Conservation (phyloP, 2,329 filamentous ascomycete genomes). For the Phialemonium atrogriseum region DNA sequence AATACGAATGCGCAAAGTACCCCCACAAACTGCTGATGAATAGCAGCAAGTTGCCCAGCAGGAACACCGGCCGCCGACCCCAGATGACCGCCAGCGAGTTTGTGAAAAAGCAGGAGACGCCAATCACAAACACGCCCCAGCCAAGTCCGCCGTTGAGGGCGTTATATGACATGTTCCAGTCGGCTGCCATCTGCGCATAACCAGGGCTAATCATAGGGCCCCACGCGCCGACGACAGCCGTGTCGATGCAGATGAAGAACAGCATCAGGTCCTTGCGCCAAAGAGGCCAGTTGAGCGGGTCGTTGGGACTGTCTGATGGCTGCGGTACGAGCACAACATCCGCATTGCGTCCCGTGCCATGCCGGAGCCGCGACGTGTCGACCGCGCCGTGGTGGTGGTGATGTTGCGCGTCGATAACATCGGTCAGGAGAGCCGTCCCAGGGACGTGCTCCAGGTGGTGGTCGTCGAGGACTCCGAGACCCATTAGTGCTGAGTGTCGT, state of each 20-base stretch:
- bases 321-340: constrained; percentile 36
- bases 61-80: constrained; percentile 23
- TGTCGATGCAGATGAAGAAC: constrained; percentile 26
- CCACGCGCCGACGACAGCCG: constrained; percentile 24
- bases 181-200: constrained; percentile 20
- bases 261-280: constrained; percentile 30
- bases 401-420: constrained; percentile 18
- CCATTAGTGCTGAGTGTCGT: too few species aligned
- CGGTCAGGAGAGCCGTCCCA: constrained; percentile 18
- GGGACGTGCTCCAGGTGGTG: constrained; percentile 14
- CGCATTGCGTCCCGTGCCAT: constrained; percentile 17
- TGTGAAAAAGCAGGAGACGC: constrained; percentile 22
- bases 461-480: neutral
- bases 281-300: constrained; percentile 34
- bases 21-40: constrained; percentile 22
- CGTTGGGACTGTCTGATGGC: constrained; percentile 33
- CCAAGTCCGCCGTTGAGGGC: constrained; percentile 22
- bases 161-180: constrained; percentile 23
- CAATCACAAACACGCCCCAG: constrained; percentile 22
- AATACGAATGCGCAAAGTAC: constrained; percentile 8
- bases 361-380: constrained; percentile 13
- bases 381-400: constrained; percentile 19
- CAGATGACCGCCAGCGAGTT: constrained; percentile 20
- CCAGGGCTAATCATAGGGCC: constrained; percentile 27
- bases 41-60: constrained; percentile 20